Conservation (phyloP, 805 yeast species). For the Martiniozyma abietophila region DNA sequence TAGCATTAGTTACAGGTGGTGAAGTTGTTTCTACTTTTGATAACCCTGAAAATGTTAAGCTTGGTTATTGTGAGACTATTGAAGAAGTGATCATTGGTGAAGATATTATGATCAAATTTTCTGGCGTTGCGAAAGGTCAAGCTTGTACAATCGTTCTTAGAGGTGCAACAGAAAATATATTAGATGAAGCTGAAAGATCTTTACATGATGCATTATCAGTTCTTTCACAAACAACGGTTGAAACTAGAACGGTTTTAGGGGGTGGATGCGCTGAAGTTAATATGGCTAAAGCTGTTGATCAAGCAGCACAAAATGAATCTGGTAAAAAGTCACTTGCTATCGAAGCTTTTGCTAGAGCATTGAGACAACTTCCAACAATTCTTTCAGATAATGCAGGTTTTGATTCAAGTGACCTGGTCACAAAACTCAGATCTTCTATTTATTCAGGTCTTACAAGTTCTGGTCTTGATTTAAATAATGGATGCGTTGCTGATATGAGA, state of each 20-base stretch:
- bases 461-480: constrained; percentile 81
- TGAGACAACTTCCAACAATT: constrained; percentile 91
- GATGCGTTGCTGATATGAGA: constrained; percentile 87
- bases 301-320: constrained; percentile 79
- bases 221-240: constrained; percentile 86
- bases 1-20: constrained; percentile 95
- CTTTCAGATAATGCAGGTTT: constrained; percentile 96
- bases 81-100: constrained; percentile 94
- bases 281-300: constrained; percentile 95
- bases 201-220: constrained; percentile 95
- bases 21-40: constrained; percentile 97
- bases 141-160: constrained; percentile 94
- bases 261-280: constrained; percentile 91
- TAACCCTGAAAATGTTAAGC: constrained; percentile 72
- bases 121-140: constrained; percentile 93
- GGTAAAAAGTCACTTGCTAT: constrained; percentile 93
- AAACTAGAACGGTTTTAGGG: constrained; percentile 85
- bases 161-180: constrained; percentile 98
- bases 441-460: constrained; percentile 88
- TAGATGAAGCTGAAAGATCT: constrained; percentile 96
- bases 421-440: constrained; percentile 82
- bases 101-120: constrained; percentile 78
- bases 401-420: constrained; percentile 85
- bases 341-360: constrained; percentile 88
- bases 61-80: constrained; percentile 82